Percentiles rank a stretch among this genome's conserved stretches.
These are phyloP conservation scores for Diaporthe longicolla DNA, from an alignment of 2,329 filamentous ascomycete species.

Conservation along the genomic window DNA sequence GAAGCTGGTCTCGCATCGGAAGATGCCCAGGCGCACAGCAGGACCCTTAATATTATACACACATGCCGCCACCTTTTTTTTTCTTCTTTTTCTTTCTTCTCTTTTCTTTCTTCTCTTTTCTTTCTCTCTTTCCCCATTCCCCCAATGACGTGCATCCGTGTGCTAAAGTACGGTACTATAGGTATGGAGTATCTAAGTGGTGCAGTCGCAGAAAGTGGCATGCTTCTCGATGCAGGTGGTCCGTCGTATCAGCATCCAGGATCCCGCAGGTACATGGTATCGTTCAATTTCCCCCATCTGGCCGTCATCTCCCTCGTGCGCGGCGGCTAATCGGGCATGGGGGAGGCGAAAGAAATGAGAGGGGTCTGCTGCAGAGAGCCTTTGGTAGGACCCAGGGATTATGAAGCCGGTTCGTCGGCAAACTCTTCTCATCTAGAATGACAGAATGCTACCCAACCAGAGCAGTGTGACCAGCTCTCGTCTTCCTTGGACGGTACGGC, in stretches of 20 bases:
- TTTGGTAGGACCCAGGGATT: not conserved
- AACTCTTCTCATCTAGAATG: conserved; percentile 17
- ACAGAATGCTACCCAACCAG: conserved; percentile 28
- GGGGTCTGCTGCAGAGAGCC: not conserved
- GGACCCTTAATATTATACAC: conserved; percentile 16
- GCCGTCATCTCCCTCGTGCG: conserved; percentile 15
- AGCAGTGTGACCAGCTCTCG: not conserved
- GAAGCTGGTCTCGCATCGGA: not conserved
- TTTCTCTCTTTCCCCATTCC: not conserved
- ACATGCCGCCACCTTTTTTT: not conserved
- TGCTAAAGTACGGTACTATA: conserved; percentile 7
- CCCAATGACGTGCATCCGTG: conserved; percentile 17
- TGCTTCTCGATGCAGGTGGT: conserved; percentile 20
- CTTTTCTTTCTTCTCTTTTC: no score
- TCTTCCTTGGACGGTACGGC: conserved; percentile 4
- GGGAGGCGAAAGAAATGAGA: conserved; percentile 19
- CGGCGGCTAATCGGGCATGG: not conserved
- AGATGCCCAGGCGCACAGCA: conserved; percentile 20
- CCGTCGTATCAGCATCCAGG: conserved; percentile 31
- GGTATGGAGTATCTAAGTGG: not conserved
- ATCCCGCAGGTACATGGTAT: conserved; percentile 9
- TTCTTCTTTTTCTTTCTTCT: no score
- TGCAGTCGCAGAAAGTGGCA: not conserved
- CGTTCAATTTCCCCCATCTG: conserved; percentile 33
- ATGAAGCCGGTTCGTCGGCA: conserved; percentile 15